Percentiles rank a stretch among this genome's conserved stretches.
phyloP scores from a whole-genome alignment of 352 stramenopile species.

The Pythium utonaiense region DNA sequence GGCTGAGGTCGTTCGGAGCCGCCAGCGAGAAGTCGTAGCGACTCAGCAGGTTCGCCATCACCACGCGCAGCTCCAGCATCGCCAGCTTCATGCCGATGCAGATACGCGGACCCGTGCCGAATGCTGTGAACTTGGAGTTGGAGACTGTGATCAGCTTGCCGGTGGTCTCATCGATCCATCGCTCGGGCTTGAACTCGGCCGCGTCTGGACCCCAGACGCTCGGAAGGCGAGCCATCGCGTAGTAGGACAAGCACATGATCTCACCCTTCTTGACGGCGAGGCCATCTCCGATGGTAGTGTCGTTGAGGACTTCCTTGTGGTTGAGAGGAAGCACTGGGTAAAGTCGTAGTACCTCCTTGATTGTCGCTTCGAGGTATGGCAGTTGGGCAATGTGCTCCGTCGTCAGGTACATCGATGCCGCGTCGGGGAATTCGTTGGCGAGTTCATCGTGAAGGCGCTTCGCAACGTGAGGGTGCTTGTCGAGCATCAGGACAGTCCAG shows the following conservation, averaged over 20 bases:
- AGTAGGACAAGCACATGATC: conserved; percentile 23
- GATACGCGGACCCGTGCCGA: conserved; percentile 37
- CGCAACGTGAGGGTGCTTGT: conserved; percentile 45
- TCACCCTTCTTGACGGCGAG: conserved; percentile 22
- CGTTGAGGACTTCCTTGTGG: conserved; percentile 44
- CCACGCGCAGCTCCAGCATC: conserved; percentile 24
- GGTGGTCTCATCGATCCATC: conserved; percentile 34
- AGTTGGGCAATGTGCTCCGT: conserved; percentile 44
- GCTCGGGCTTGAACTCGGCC: conserved; percentile 49
- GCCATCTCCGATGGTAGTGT: conserved; percentile 37
- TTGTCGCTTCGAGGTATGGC: conserved; percentile 48
- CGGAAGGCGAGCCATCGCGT: conserved; percentile 26
- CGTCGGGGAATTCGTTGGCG: conserved; percentile 14
- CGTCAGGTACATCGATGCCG: conserved; percentile 22
- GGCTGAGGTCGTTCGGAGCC: background rate
- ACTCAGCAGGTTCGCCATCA: conserved; percentile 12
- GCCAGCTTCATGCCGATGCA: conserved; percentile 38
- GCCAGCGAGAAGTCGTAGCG: conserved; percentile 7
- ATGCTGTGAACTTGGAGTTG: conserved; percentile 29
- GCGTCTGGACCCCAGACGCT: conserved; percentile 45
- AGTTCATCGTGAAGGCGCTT: conserved; percentile 45
- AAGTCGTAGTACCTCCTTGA: conserved; percentile 60
- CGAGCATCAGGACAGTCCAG: conserved; percentile 69
- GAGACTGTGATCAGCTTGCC: conserved; percentile 4
- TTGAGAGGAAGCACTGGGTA: conserved; percentile 54